Evolutionary conservation across 257 asterid genomes (phyloP), one percentile per base, ranked within the genome.

Genomic region (Solanum pinnatisectum): DNA sequence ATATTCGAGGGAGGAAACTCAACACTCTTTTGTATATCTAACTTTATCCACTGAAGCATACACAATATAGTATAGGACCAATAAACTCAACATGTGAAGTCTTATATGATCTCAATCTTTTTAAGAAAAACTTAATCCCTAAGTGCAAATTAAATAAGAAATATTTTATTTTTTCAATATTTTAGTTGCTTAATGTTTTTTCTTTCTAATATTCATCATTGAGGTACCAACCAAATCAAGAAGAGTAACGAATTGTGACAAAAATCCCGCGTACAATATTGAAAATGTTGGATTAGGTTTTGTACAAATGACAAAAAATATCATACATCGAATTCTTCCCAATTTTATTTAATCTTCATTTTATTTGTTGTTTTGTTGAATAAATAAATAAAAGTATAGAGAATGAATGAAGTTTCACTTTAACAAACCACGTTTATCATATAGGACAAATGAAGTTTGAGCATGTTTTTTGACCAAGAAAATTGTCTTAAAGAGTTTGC

Each of bases 401-500:
- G 85, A 79, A 82, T 49, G 27, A 82, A 49, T 46, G 22, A 82
- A 82, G 20, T 32, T 65, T 22, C 13, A 81, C 16, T 81, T 81
- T 46, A 46, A 46, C 85, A 25, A 49, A 52, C 42, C 85, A 82
- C 85, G 70, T 82, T 82, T 82, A 82, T 82, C 42, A 82, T 81
- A 30, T 30, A 49, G 68, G 84, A 18, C 18, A 49, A 18, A 81
- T 9, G 16, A 81, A 12, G 18, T 27, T 16, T 30, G 20, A 10
- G 10, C 70, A 30, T 81, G 42, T 18, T 35, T 16, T 16, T 81
- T 30, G 30, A 30, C 85, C 68, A 30, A 18, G 42, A 49, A 81
- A 81, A 81, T 39, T 77, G 60, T 30, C 68, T 33, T 81, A 30
- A 16, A 42, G 85, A 46, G 27, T 44, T 37, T 16, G 85, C 20